Conservation (phyloP, 2,329 filamentous ascomycete species). For the Ophiostoma triangulosporum region DNA sequence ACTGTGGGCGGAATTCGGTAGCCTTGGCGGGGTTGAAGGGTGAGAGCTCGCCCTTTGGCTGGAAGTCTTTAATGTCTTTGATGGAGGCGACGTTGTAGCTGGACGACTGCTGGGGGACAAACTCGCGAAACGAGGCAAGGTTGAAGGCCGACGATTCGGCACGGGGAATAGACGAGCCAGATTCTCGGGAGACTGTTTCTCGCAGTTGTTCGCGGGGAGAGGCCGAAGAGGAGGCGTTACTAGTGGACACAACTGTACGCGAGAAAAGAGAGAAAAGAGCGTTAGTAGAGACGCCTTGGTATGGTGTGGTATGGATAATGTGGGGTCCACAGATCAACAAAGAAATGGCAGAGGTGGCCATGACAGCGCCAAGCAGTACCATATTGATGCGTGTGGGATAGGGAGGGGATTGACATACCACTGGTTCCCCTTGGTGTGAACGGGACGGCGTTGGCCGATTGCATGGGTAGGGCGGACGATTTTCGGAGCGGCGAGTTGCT, state of each 20-base stretch:
- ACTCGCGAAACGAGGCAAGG: constrained; percentile 40
- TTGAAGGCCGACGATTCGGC: constrained; percentile 30
- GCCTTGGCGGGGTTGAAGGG: constrained; percentile 15
- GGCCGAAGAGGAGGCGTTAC: constrained; percentile 11
- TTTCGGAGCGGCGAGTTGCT: constrained; percentile 28
- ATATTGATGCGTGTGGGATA: neutral
- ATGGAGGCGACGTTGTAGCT: constrained; percentile 7
- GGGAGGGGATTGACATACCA: constrained; percentile 22
- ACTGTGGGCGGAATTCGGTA: constrained; percentile 13
- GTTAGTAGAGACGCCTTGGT: neutral
- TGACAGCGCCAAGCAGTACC: neutral
- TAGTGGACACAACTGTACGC: constrained; percentile 10
- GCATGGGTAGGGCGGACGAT: constrained; percentile 70
- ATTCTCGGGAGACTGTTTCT: constrained; percentile 4
- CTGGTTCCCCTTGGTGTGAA: constrained; percentile 59
- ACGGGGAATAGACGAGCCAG: constrained; percentile 5
- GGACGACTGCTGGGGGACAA: constrained; percentile 11
- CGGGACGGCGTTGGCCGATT: constrained; percentile 76
- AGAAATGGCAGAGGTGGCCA: neutral
- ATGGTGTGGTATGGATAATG: neutral
- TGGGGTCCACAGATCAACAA: neutral
- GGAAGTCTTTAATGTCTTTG: constrained; percentile 12
- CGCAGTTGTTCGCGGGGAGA: constrained; percentile 9
- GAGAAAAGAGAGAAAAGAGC: neutral
- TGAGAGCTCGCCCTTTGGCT: constrained; percentile 11